These are phyloP conservation scores for Penicillium sp. DNA, from an alignment of 2,329 filamentous ascomycete genomes.

Conservation along the genomic window DNA sequence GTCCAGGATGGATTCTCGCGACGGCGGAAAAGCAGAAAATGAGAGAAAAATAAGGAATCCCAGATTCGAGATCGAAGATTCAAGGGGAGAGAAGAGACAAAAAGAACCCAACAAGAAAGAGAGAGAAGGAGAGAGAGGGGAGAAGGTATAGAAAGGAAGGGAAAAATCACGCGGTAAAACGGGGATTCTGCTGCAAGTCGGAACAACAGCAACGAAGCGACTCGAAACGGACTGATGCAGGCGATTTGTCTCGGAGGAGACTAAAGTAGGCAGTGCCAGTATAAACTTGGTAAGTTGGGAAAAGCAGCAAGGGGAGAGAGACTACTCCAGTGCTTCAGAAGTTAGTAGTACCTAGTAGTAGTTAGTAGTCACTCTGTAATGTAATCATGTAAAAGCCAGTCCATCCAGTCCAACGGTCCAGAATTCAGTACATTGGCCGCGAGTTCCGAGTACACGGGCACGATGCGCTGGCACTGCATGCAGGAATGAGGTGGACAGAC, in stretches of 20 bases:
- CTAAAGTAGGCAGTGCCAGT: slow-evolving; percentile 10
- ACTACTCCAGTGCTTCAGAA: neutral
- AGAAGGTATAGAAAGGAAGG: slow-evolving; percentile 16
- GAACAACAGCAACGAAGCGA: slow-evolving; percentile 22
- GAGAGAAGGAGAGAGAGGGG: slow-evolving; percentile 14
- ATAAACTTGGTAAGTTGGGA: neutral
- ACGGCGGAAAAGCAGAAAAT: slow-evolving; percentile 3
- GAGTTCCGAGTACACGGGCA: slow-evolving; percentile 31
- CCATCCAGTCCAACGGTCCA: neutral
- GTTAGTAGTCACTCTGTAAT: neutral
- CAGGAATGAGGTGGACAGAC: slow-evolving; percentile 38
- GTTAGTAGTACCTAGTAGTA: neutral
- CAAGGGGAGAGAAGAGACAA: slow-evolving; percentile 9
- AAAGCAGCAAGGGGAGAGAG: neutral
- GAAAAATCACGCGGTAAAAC: slow-evolving; percentile 9
- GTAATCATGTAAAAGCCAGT: neutral
- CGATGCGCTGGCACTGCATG: slow-evolving; percentile 43
- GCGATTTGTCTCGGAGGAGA: slow-evolving; percentile 19
- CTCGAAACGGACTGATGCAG: slow-evolving; percentile 43
- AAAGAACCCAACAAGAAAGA: neutral
- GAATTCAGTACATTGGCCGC: slow-evolving; percentile 16
- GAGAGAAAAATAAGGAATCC: slow-evolving; percentile 6
- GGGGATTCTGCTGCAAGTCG: neutral
- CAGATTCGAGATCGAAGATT: slow-evolving; percentile 2
- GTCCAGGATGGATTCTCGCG: slow-evolving; percentile 28